Conservation (phyloP, 2,329 filamentous ascomycete genomes). For the Hypoxylon sp. region DNA sequence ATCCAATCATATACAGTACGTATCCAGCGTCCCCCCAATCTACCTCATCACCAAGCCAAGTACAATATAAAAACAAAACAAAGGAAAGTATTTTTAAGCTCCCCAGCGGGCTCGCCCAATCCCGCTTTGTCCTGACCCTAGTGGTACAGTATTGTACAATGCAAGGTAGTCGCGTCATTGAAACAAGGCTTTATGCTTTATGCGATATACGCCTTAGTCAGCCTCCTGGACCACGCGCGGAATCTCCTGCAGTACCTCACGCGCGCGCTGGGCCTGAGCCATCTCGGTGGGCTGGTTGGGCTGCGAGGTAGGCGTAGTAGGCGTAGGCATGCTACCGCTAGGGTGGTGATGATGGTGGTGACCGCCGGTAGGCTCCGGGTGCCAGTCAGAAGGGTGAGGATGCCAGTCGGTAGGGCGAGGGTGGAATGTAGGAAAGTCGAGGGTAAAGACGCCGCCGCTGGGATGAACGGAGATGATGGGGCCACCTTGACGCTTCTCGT, state of each 20-base stretch:
- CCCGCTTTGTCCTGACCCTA: not conserved
- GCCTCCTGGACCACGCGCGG: slow-evolving; percentile 21
- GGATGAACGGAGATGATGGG: not conserved
- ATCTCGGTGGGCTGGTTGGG: not conserved
- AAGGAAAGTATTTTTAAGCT: slow-evolving; percentile 11
- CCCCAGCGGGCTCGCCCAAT: not conserved
- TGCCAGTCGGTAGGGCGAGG: slow-evolving; percentile 12
- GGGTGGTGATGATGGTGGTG: not conserved
- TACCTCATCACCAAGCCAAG: not conserved
- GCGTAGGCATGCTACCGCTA: not conserved
- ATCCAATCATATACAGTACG: not conserved
- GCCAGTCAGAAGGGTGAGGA: slow-evolving; percentile 1
- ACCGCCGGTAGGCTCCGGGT: not conserved
- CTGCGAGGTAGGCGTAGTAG: not conserved
- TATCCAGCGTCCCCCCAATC: not conserved
- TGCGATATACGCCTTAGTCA: slow-evolving; percentile 4
- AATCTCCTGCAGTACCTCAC: slow-evolving; percentile 20
- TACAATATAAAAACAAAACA: slow-evolving; percentile 4
- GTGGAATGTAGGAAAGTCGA: not conserved
- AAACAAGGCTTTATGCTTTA: not conserved
- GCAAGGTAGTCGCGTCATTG: not conserved
- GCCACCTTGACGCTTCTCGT: not conserved
- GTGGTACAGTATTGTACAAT: slow-evolving; percentile 12
- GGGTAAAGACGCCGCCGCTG: not conserved
- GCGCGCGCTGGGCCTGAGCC: slow-evolving; percentile 1